Evolutionary conservation across 306 rosid genomes (phyloP).

Genomic region (Prunus fruticosa): DNA sequence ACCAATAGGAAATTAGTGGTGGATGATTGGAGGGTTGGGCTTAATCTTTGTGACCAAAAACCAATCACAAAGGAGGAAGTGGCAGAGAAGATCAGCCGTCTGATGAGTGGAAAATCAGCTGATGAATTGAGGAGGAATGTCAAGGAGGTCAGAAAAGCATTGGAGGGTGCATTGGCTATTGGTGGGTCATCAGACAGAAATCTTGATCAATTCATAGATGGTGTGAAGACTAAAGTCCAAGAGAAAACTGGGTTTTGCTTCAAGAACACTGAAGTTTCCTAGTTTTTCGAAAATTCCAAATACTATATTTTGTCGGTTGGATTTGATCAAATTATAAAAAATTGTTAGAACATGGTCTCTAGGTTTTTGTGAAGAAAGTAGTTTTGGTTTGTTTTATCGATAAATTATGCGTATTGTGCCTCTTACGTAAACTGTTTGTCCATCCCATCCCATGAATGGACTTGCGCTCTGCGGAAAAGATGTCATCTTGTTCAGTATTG

Average conservation of each 20-base stretch:
- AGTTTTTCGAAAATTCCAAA: no score
- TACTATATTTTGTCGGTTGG: no score
- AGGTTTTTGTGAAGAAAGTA: no score
- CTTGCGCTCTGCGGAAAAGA: slow-evolving; percentile 22
- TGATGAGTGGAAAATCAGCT: slow-evolving; percentile 19
- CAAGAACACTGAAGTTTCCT: no score
- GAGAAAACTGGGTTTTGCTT: no score
- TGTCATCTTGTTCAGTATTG: slow-evolving; percentile 7
- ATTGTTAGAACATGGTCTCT: no score
- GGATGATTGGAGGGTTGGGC: slow-evolving; percentile 39
- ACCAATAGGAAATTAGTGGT: slow-evolving; percentile 38
- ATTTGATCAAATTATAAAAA: no score
- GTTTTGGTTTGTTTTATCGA: no score
- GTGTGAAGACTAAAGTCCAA: slow-evolving; percentile 18
- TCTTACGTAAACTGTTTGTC: no score
- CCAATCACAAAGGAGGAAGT: slow-evolving; percentile 24
- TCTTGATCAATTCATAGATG: slow-evolving; percentile 11
- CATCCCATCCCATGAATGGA: no score
- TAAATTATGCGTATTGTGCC: no score
- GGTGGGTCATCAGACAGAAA: slow-evolving; percentile 22
- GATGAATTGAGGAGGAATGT: slow-evolving; percentile 22
- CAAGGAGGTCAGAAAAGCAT: not conserved
- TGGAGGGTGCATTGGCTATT: not conserved
- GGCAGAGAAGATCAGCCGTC: slow-evolving; percentile 18
- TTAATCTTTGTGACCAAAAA: slow-evolving; percentile 27